phyloP scores from a whole-genome alignment of 352 stramenopile genomes.

The Phytophthora multivora region DNA sequence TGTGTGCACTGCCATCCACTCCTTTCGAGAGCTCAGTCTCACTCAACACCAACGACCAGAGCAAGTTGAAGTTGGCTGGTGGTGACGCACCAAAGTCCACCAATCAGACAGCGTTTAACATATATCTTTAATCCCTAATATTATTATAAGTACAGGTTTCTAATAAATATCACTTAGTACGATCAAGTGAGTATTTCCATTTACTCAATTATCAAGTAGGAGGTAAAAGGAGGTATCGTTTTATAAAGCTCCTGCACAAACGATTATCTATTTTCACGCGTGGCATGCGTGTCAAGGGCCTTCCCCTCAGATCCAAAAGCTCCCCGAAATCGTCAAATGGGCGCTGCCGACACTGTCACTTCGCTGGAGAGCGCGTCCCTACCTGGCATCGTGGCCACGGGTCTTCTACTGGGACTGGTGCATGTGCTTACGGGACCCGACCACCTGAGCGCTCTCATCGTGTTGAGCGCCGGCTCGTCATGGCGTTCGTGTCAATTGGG shows the following conservation, averaged over 20 bases:
- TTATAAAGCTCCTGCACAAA: neutral
- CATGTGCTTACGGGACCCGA: constrained; percentile 74
- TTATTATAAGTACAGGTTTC: neutral
- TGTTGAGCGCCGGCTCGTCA: constrained; percentile 73
- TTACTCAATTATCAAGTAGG: too few relatives aligned
- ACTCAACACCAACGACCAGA: neutral
- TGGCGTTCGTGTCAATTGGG: constrained; percentile 79
- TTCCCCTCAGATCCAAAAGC: neutral
- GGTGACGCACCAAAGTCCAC: neutral
- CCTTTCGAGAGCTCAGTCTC: too few relatives aligned
- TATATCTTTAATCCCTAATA: neutral
- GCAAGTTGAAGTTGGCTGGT: constrained; percentile 10
- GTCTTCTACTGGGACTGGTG: constrained; percentile 50
- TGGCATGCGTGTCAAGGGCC: constrained; percentile 6
- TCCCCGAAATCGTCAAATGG: constrained; percentile 17
- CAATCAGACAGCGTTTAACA: constrained; percentile 9
- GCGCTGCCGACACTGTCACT: constrained; percentile 24
- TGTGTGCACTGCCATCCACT: too few relatives aligned
- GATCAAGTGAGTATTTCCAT: too few relatives aligned
- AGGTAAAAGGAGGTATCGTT: too few relatives aligned
- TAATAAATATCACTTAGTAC: neutral
- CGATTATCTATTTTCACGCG: neutral
- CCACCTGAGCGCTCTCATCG: constrained; percentile 87
- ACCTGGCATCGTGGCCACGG: constrained; percentile 41
- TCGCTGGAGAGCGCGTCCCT: constrained; percentile 47